A percentile compares a stretch with the other conserved stretches of the same genome.
Evolutionary conservation across 1,284 basidiomycete genomes (phyloP).

Genomic region (Tilletiaria anomala): DNA sequence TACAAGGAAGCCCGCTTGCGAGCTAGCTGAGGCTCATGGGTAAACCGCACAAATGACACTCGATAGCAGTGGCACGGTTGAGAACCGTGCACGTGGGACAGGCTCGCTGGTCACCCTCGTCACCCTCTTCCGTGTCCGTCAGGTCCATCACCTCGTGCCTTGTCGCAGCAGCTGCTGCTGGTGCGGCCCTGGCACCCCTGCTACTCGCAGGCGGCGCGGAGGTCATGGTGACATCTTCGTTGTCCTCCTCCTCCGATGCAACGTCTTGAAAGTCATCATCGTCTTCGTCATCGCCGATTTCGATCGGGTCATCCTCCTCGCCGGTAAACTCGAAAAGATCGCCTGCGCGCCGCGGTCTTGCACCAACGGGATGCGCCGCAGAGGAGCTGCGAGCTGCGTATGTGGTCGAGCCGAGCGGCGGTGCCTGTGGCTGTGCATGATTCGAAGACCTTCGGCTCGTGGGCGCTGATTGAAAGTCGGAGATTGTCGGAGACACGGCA

Average conservation of each 20-base stretch:
- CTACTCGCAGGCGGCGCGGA: constrained; percentile 1
- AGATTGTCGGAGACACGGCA: neutral
- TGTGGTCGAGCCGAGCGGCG: too few relatives aligned
- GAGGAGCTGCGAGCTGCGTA: too few relatives aligned
- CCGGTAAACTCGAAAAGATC: constrained; percentile 3
- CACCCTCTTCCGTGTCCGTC: too few relatives aligned
- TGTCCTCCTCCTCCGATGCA: constrained; percentile 15
- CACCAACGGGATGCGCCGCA: constrained; percentile 1
- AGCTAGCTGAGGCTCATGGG: too few relatives aligned
- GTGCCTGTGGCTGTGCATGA: neutral
- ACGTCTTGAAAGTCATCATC: constrained; percentile 15
- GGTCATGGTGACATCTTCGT: constrained; percentile 13
- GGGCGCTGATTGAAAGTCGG: neutral
- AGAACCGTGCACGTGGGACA: neutral
- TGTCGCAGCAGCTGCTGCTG: neutral
- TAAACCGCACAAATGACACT: neutral
- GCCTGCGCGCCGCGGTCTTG: neutral
- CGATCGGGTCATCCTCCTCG: constrained; percentile 20
- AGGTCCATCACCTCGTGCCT: too few relatives aligned
- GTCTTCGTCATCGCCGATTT: constrained; percentile 9
- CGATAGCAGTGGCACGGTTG: neutral
- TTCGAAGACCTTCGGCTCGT: neutral
- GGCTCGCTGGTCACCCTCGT: too few relatives aligned
- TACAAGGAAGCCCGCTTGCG: too few relatives aligned
- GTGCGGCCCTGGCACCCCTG: constrained; percentile 1